phyloP scores from a whole-genome alignment of 2,329 filamentous ascomycete species.

The Mycosphaerella sp. region DNA sequence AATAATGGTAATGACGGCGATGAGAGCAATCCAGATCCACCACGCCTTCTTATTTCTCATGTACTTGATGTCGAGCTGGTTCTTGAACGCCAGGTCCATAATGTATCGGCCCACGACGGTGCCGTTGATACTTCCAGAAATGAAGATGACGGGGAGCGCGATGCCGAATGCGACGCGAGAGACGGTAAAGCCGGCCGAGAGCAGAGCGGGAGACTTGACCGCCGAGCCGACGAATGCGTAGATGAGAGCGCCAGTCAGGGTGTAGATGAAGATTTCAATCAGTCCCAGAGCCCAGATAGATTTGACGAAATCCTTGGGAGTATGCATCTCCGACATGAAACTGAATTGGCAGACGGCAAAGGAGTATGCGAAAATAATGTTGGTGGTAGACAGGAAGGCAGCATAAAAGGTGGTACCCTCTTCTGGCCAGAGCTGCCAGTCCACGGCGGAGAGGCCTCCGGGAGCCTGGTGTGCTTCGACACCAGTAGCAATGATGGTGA shows the following conservation, averaged over 20 bases:
- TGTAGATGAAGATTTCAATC: slow-evolving; percentile 58
- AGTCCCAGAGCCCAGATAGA: slow-evolving; percentile 53
- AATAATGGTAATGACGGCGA: slow-evolving; percentile 52
- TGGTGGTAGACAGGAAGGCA: slow-evolving; percentile 59
- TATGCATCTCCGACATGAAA: slow-evolving; percentile 60
- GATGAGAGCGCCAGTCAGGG: slow-evolving; percentile 59
- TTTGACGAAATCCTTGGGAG: slow-evolving; percentile 58
- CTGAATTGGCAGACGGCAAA: slow-evolving; percentile 57
- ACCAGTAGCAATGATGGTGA: slow-evolving; percentile 34
- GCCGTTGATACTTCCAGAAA: slow-evolving; percentile 66
- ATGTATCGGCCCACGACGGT: slow-evolving; percentile 49
- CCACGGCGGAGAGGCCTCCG: slow-evolving; percentile 30
- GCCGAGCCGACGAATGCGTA: slow-evolving; percentile 59
- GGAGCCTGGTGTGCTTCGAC: slow-evolving; percentile 25
- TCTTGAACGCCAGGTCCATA: slow-evolving; percentile 57
- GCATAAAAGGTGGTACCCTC: slow-evolving; percentile 41
- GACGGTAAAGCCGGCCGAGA: slow-evolving; percentile 51
- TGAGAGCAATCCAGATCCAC: slow-evolving; percentile 55
- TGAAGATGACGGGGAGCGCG: slow-evolving; percentile 65
- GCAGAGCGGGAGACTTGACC: slow-evolving; percentile 60
- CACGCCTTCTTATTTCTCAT: slow-evolving; percentile 41
- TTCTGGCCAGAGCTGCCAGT: slow-evolving; percentile 34
- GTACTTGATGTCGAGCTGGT: slow-evolving; percentile 44
- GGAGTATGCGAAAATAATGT: slow-evolving; percentile 62
- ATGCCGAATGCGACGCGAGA: slow-evolving; percentile 63